Evolutionary conservation across 805 yeast genomes (phyloP).

Genomic region (Teunomyces panamensis): DNA sequence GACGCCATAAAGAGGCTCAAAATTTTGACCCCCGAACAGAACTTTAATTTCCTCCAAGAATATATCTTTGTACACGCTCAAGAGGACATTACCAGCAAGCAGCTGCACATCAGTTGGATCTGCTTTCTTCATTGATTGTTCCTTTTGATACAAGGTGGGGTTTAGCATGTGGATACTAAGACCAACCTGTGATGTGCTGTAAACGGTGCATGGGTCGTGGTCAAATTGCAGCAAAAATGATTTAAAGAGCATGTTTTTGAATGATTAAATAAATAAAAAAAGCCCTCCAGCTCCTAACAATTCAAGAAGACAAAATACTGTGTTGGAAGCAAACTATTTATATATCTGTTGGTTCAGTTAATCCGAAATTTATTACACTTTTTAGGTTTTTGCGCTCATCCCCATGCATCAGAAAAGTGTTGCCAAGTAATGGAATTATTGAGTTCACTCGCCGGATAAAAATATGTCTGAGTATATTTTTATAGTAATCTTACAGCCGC

Average conservation of each 20-base stretch:
- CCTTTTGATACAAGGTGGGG: conserved; percentile 3
- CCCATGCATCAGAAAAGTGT: no score
- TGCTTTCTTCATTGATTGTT: background rate
- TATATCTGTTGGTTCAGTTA: no score
- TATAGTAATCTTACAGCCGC: no score
- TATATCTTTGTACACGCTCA: background rate
- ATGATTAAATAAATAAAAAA: background rate
- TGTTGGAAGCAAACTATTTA: no score
- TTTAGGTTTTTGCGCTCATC: no score
- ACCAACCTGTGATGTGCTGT: background rate
- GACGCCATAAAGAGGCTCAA: background rate
- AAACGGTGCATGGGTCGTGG: background rate
- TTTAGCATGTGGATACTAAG: background rate
- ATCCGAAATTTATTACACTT: no score
- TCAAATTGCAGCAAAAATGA: background rate
- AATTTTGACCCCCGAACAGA: background rate
- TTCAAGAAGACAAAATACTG: no score
- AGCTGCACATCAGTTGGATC: background rate
- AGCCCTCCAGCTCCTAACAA: no score
- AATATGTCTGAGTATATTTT: no score
- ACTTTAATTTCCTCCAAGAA: background rate
- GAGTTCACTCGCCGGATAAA: no score
- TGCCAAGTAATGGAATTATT: no score
- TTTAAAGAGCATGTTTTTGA: background rate
- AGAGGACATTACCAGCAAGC: background rate